Evolutionary conservation across 1,139 yeast species (phyloP).

Genomic region (Yamadazyma dendronema): DNA sequence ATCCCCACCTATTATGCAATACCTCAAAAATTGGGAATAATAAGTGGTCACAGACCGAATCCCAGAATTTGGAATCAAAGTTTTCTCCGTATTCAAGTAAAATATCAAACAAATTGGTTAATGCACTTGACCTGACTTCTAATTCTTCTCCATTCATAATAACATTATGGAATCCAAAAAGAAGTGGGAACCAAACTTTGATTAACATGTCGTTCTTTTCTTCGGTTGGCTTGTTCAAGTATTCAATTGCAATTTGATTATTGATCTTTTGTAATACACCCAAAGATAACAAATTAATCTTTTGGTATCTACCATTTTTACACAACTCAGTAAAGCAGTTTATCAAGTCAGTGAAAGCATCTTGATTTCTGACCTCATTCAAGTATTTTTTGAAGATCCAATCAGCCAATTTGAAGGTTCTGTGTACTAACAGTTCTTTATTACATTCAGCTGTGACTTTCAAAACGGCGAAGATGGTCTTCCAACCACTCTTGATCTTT

Average conservation of each 20-base stretch:
- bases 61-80: constrained; percentile 81
- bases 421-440: constrained; percentile 57
- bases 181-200: constrained; percentile 76
- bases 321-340: constrained; percentile 76
- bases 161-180: constrained; percentile 80
- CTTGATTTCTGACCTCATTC: constrained; percentile 66
- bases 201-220: constrained; percentile 37
- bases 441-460: constrained; percentile 59
- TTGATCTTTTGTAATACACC: constrained; percentile 71
- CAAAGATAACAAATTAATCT: constrained; percentile 73
- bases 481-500: constrained; percentile 92
- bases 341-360: constrained; percentile 73
- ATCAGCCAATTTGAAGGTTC: constrained; percentile 62
- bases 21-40: constrained; percentile 89
- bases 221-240: constrained; percentile 20
- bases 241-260: constrained; percentile 50
- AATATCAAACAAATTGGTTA: constrained; percentile 78
- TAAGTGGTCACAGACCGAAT: constrained; percentile 68
- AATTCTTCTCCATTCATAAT: constrained; percentile 93
- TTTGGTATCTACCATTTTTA: constrained; percentile 81
- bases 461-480: constrained; percentile 78
- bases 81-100: constrained; percentile 75
- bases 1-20: constrained; percentile 73
- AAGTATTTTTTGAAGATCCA: constrained; percentile 63
- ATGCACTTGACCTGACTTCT: constrained; percentile 89